phyloP scores from a whole-genome alignment of 768 basidiomycete genomes.

The Boletus rex-veris region DNA sequence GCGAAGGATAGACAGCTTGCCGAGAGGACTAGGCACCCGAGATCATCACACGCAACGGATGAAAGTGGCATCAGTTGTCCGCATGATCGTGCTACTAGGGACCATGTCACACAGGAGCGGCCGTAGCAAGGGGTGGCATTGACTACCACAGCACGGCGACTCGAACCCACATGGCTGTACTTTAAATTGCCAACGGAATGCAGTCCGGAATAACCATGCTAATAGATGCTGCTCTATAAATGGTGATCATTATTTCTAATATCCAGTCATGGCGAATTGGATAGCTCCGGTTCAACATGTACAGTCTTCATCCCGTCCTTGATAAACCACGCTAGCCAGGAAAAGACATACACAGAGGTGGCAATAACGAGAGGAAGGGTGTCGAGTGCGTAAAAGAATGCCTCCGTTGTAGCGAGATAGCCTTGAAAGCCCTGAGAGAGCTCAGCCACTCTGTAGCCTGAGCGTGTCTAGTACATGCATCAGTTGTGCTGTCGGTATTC shows the following conservation, averaged over 20 bases:
- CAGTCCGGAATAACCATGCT: too few species aligned
- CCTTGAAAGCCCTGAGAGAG: constrained; percentile 62
- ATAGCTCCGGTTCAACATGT: constrained; percentile 27
- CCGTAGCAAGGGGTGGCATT: neutral
- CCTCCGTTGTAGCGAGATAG: constrained; percentile 53
- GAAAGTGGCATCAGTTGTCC: too few species aligned
- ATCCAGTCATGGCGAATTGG: neutral
- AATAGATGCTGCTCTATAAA: too few species aligned
- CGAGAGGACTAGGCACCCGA: too few species aligned
- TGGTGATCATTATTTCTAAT: neutral
- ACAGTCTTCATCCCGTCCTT: neutral
- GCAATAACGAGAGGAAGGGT: constrained; percentile 64
- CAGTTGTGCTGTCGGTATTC: neutral
- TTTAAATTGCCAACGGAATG: neutral
- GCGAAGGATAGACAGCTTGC: too few species aligned
- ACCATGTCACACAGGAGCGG: too few species aligned
- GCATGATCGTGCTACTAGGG: too few species aligned
- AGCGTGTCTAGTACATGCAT: constrained; percentile 50
- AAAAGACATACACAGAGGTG: constrained; percentile 49
- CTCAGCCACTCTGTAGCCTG: constrained; percentile 57
- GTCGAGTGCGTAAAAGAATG: constrained; percentile 65
- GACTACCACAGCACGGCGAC: neutral
- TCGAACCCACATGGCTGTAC: neutral
- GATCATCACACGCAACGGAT: too few species aligned
- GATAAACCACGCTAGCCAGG: constrained; percentile 67